Evolutionary conservation across 331 rosid genomes (phyloP), one percentile per base, ranked within the genome.

Genomic region (Malus hybrid): DNA sequence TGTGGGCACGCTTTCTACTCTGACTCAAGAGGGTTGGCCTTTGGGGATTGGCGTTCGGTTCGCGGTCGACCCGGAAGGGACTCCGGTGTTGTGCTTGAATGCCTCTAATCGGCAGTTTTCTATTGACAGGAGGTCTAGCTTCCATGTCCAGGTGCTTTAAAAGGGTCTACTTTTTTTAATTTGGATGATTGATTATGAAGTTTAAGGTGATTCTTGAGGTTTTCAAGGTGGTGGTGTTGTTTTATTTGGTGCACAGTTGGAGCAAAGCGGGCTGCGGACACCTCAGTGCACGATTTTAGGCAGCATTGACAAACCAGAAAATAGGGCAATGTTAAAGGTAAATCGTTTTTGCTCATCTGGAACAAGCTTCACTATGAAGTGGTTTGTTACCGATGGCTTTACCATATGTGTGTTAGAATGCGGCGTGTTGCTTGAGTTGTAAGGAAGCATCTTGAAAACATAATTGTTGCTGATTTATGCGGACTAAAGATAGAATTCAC

Each of bases 231-330:
- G 32, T 34, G 44, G 18, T 61, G 24, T 62, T 67, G 60, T 86
- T 14, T 67, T 65, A 69, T 76, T 80, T 78, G 82, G 36, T 16
- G 13, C 34, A 59, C 90, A 93, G 98, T 73, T 91, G 63, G 80
- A 85, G 71, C 97, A 91, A 31, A 83, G 80, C 13, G 98, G 94
- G 76, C 66, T 87, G 89, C 84, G 93, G 78, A 91, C 95, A 61
- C 90, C 95, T 74, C 98, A 93, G 57, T 91, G 98, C 77, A 93
- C 97, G 32, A 79, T 93, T 64, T 87, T 88, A 78, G 98, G 98
- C 56, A 85, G 80, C 78, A 85, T 93, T 39, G 85, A 76, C 79
- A 93, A 91, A 77, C 96, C 97, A 55, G 81, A 84, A 31, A 90
- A 90, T 76, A 73, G 78, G 19, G 80, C 2, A 66, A 28, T 71